Conservation (phyloP, 805 yeast genomes). For the Ogataea paraovalis region DNA sequence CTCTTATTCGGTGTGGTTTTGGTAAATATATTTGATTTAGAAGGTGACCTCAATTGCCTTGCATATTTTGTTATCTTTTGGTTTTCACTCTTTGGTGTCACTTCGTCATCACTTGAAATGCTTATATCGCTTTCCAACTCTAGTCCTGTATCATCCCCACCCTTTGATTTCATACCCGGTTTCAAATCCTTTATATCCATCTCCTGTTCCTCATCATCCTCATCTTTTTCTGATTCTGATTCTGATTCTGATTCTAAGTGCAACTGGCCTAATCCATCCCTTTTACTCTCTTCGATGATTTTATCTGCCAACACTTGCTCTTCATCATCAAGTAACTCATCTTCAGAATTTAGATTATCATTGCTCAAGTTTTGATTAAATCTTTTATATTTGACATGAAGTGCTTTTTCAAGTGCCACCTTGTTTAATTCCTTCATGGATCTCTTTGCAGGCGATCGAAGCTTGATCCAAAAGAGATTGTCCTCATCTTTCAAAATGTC, state of each 20-base stretch:
- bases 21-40: background rate
- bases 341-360: slow-evolving; percentile 29
- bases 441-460: slow-evolving; percentile 41
- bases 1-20: background rate
- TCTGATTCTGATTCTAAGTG: slow-evolving; percentile 19
- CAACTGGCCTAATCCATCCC: slow-evolving; percentile 22
- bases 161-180: slow-evolving; percentile 2
- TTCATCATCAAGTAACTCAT: slow-evolving; percentile 34
- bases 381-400: slow-evolving; percentile 30
- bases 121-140: background rate
- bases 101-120: background rate
- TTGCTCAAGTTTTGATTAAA: slow-evolving; percentile 17
- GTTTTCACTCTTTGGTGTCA: background rate
- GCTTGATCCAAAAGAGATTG: slow-evolving; percentile 38
- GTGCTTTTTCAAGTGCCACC: slow-evolving; percentile 49
- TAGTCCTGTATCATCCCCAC: slow-evolving; percentile 2
- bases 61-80: background rate
- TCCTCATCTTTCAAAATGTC: slow-evolving; percentile 7
- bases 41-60: background rate
- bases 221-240: too few relatives aligned
- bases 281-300: slow-evolving; percentile 37
- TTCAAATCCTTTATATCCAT: too few relatives aligned
- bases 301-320: slow-evolving; percentile 45
- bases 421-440: slow-evolving; percentile 36
- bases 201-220: slow-evolving; percentile 5